Base-by-base conservation (phyloP, 768 basidiomycete species). In the Boletus vinaceobasis region DNA sequence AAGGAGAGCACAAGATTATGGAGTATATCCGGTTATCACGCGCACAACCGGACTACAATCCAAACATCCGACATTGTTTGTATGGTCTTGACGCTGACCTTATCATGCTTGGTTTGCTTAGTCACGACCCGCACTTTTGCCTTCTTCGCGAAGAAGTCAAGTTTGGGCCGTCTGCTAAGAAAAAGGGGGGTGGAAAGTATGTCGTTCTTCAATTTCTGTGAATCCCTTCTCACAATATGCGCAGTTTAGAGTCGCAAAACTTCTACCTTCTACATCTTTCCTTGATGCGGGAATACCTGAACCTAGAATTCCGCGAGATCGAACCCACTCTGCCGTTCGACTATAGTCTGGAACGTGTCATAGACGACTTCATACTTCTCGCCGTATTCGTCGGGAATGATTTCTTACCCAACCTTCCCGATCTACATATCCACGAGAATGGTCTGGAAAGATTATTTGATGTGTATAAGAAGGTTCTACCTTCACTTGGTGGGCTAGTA, bases 1-100 rank as follows among this genome's bases (percentile, higher is more conserved):
- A 99, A 73, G 97, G 97, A 56, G 97, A 99, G 69, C 97, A 99
- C 82, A 99, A 99, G 79, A 95, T 99, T 62, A 98, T 98, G 90
- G 97, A 98, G 70, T 99, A 95, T 73, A 98, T 99, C 69, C 88
- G 97, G 37, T 74, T 93, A 57, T 87, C 89, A 49, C 89, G 95
- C 62, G 95, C 97, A 31, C 97, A 98, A 71, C 91, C 90, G 8
- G 88, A 92, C 69, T 95, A 98, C 76, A 89, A 97, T 73, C 92
- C 96, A 4, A 98, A 98, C 72, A 82, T 94, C 52, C 88, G 97
- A 61, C 97, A 99, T 73, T 99, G 97, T 74, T 77, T 99, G 51
- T 99, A 99, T 71, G 97, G 97, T 40, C 86, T 99, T 35, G 97
- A 99, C 68, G 97, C 97, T 32, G 97, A 99, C 75, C 74, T 99